A percentile compares a stretch with the other conserved stretches of the same genome.
Evolutionary conservation across 345 rosid genomes (phyloP).

Genomic region (Gossypium rotundifolium): DNA sequence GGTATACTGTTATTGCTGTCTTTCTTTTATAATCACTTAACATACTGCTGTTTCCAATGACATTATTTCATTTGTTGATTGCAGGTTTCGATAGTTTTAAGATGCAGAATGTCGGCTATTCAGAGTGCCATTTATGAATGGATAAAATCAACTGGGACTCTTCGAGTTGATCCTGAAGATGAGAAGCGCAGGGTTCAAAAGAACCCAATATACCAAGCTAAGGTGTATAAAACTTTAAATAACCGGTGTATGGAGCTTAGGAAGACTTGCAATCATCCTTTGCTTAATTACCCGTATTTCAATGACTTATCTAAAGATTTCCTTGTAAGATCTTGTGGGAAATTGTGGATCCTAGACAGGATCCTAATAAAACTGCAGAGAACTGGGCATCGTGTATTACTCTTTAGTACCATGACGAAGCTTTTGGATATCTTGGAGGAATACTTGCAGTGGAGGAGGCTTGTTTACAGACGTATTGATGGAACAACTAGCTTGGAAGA

Average conservation of each 20-base stretch:
- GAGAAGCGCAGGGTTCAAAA: slow-evolving; percentile 68
- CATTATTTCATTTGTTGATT: slow-evolving; percentile 18
- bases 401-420: slow-evolving; percentile 99
- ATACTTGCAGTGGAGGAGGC: slow-evolving; percentile 89
- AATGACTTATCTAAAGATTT: slow-evolving; percentile 87
- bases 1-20: slow-evolving; percentile 40
- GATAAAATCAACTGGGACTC: slow-evolving; percentile 96
- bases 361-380: slow-evolving; percentile 90
- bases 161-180: slow-evolving; percentile 96
- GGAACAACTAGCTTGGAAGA: slow-evolving; percentile 99
- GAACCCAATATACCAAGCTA: slow-evolving; percentile 74
- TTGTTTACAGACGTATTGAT: slow-evolving; percentile 91
- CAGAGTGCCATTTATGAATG: slow-evolving; percentile 98
- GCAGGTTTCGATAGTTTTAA: slow-evolving; percentile 88
- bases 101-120: slow-evolving; percentile 95
- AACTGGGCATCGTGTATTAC: slow-evolving; percentile 93
- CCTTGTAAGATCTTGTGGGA: slow-evolving; percentile 92
- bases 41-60: slow-evolving; percentile 20
- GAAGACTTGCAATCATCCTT: slow-evolving; percentile 94
- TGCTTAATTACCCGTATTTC: slow-evolving; percentile 92
- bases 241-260: slow-evolving; percentile 99
- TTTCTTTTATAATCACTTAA: slow-evolving; percentile 6
- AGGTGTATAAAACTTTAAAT: slow-evolving; percentile 64
- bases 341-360: slow-evolving; percentile 92
- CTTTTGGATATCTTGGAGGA: slow-evolving; percentile 98